Base-by-base conservation (phyloP, 768 basidiomycete species). In the Agaricus blazei region DNA sequence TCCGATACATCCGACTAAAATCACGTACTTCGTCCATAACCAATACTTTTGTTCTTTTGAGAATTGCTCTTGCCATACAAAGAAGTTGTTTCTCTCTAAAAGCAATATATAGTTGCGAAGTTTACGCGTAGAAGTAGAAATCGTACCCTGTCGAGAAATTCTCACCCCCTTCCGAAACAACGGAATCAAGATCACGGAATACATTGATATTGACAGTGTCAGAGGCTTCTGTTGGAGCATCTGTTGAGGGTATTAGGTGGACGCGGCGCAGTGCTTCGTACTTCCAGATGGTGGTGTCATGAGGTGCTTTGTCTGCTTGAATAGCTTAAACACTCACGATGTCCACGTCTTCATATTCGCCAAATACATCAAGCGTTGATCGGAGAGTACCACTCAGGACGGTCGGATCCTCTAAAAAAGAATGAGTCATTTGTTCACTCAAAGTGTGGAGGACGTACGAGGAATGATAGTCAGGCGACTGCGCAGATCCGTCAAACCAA, bases 31-130 rank as follows among this genome's bases (percentile, higher is more conserved):
- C 91, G 62, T 92, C 91, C 91, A 93, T 92, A 58, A 93, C 79
- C 27, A 93, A 68, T 12, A 93, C 74, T 62, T 80, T 90, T 40
- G 88, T 85, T 7, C 87, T 77, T 66, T 88, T 88, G 26, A 93
- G 67, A 58, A 93, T 90, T 2, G 91, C 90, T 52, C 90, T 78
- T 4, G 91, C 91, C 90, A 93, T 91, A 65, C 90, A 91, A 7
- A 93, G 73, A n/a, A 67, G 59, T 45, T 69, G 68, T 41, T 69
- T 69, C 51, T 69, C 66, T 26, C 67, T 60, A 23, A 29, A 11
- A 28, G 45, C 26, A 38, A n/a, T 46, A 41, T 42, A 45, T 29
- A 40, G 7, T 1, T 9, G 38, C 23, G 19, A 19, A 8, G 40
- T 23, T 34, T 34, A 51, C 42, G 26, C 42, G 40, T 57, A 34